phyloP scores from a whole-genome alignment of 1,284 basidiomycete species.

The Ganoderma leucocontextum region DNA sequence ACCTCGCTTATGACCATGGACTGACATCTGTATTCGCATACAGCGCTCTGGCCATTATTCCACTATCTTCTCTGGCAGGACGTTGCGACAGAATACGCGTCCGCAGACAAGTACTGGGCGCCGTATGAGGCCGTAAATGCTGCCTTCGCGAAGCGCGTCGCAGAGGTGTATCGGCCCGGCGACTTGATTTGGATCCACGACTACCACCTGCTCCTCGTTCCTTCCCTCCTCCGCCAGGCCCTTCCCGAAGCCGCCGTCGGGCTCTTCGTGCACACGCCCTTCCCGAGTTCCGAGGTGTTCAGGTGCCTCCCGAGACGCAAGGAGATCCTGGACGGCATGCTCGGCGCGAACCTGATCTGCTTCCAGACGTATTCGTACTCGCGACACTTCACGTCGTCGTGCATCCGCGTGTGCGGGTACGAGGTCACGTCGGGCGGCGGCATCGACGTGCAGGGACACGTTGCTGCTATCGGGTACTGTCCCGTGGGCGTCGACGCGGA shows the following conservation, averaged over 20 bases:
- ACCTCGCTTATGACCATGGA: background rate
- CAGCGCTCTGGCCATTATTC: constrained; percentile 97
- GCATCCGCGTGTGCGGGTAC: constrained; percentile 95
- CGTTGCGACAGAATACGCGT: constrained; percentile 81
- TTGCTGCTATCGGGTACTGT: constrained; percentile 89
- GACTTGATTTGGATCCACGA: constrained; percentile 93
- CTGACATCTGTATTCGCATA: constrained; percentile 16
- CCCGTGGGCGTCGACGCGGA: constrained; percentile 98
- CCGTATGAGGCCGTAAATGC: constrained; percentile 89
- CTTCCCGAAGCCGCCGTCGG: constrained; percentile 87
- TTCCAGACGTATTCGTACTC: constrained; percentile 99
- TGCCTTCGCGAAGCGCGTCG: constrained; percentile 84
- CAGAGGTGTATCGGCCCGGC: constrained; percentile 83
- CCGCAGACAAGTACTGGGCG: constrained; percentile 87
- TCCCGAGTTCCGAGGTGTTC: constrained; percentile 97
- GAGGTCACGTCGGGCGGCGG: constrained; percentile 80
- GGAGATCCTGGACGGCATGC: constrained; percentile 97
- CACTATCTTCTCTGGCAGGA: constrained; percentile 99
- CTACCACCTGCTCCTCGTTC: constrained; percentile 94
- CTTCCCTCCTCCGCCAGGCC: constrained; percentile 82
- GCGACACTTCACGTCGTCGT: constrained; percentile 94
- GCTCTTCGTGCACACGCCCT: constrained; percentile 96
- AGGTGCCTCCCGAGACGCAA: constrained; percentile 75
- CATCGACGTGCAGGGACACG: constrained; percentile 91
- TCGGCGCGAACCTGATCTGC: constrained; percentile 95